Evolutionary conservation across 148 eudicot genomes (phyloP).

Genomic region (Fagopyrum homotropicum): DNA sequence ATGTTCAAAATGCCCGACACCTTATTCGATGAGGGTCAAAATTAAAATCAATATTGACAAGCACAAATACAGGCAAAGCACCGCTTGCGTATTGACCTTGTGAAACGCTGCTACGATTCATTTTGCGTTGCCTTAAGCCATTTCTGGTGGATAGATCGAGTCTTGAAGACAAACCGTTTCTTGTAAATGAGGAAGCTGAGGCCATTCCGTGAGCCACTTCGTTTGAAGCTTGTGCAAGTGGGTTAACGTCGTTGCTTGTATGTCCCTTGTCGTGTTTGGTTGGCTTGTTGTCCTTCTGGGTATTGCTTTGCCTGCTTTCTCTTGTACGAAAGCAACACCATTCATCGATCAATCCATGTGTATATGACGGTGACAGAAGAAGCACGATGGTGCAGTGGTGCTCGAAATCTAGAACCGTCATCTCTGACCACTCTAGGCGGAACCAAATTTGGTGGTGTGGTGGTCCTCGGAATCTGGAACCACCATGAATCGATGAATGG

Average conservation of each 20-base stretch:
- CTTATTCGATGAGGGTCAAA: neutral
- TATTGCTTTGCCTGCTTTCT: slow-evolving; percentile 14
- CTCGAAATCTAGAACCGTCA: no score
- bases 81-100: neutral
- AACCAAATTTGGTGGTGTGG: no score
- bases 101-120: slow-evolving; percentile 8
- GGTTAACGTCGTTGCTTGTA: slow-evolving; percentile 18
- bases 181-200: slow-evolving; percentile 12
- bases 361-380: no score
- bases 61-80: neutral
- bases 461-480: no score
- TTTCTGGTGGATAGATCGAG: slow-evolving; percentile 11
- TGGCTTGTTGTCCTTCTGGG: neutral
- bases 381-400: no score
- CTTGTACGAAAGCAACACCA: neutral
- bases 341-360: no score
- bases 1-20: neutral
- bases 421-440: no score
- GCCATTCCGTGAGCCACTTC: slow-evolving; percentile 16
- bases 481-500: no score
- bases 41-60: slow-evolving; percentile 7
- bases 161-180: slow-evolving; percentile 15
- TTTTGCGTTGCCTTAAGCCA: slow-evolving; percentile 20
- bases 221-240: slow-evolving; percentile 16
- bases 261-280: slow-evolving; percentile 7